phyloP scores from a whole-genome alignment of 2,329 filamentous ascomycete species.

The Neopestalotiopsis sp. region DNA sequence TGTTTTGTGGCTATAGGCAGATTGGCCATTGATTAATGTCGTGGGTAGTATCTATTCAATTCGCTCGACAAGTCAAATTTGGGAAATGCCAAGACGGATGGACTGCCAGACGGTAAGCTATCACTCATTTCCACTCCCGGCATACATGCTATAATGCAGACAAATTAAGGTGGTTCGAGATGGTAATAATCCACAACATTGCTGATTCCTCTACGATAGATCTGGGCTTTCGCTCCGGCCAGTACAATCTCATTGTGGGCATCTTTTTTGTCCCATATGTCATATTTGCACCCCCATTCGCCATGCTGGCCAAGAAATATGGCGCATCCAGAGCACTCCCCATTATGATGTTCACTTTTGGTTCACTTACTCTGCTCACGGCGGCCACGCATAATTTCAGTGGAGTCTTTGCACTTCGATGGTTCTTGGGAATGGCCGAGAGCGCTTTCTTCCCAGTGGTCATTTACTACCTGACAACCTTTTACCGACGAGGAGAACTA shows the following conservation, averaged over 20 bases:
- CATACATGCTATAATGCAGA: too few species aligned
- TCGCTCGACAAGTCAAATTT: slow-evolving; percentile 56
- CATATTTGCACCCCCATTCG: slow-evolving; percentile 68
- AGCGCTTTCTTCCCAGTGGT: slow-evolving; percentile 73
- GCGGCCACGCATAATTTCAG: slow-evolving; percentile 63
- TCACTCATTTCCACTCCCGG: not conserved
- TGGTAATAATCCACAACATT: not conserved
- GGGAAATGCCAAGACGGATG: slow-evolving; percentile 63
- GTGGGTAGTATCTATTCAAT: slow-evolving; percentile 45
- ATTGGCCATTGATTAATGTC: not conserved
- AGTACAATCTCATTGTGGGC: slow-evolving; percentile 72
- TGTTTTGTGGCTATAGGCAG: slow-evolving; percentile 16
- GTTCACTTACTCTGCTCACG: slow-evolving; percentile 65
- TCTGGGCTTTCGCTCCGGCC: slow-evolving; percentile 62
- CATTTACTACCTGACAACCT: slow-evolving; percentile 61
- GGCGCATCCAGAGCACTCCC: slow-evolving; percentile 69
- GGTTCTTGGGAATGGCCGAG: slow-evolving; percentile 73
- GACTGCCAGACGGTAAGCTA: slow-evolving; percentile 29
- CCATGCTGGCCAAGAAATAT: slow-evolving; percentile 71
- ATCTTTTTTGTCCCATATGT: slow-evolving; percentile 80
- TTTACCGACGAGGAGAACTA: slow-evolving; percentile 74
- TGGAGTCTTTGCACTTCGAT: slow-evolving; percentile 70
- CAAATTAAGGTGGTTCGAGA: not conserved
- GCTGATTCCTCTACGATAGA: slow-evolving; percentile 36
- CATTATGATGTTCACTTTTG: slow-evolving; percentile 69